These are phyloP conservation scores for Pseudocercospora fijiensis DNA, from an alignment of 2,329 filamentous ascomycete genomes.

Conservation along the genomic window DNA sequence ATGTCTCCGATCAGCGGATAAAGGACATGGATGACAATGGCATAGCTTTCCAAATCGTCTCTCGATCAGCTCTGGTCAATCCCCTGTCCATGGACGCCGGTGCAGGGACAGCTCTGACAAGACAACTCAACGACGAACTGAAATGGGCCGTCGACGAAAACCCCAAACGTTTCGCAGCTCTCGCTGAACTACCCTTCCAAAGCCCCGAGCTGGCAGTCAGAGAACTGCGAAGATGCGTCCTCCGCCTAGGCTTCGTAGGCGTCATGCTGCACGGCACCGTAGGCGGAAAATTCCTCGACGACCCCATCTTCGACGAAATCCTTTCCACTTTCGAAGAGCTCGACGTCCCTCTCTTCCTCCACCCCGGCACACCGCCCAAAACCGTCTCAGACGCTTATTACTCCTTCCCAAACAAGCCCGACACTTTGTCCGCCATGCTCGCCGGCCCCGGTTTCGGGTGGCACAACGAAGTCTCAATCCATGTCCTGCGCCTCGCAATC, in stretches of 20 bases:
- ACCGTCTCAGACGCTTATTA: constrained; percentile 1
- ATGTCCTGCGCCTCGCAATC: constrained; percentile 4
- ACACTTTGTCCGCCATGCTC: constrained; percentile 4
- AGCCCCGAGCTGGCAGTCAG: background rate
- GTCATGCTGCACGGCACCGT: constrained; percentile 1
- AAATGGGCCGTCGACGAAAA: constrained; percentile 1
- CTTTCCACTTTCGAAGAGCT: constrained; percentile 2
- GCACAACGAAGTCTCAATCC: constrained; percentile 10
- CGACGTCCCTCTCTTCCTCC: constrained; percentile 9
- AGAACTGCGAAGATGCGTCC: background rate
- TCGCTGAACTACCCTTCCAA: constrained; percentile 3
- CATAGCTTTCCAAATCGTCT: constrained; percentile 2
- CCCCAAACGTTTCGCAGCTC: background rate
- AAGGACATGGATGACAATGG: constrained; percentile 8
- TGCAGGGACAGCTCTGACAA: background rate
- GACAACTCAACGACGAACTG: constrained; percentile 3
- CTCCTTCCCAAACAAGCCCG: background rate
- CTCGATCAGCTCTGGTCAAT: background rate
- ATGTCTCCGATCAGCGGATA: constrained; percentile 4
- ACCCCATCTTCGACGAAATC: constrained; percentile 1
- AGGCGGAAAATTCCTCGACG: constrained; percentile 8
- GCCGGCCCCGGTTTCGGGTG: constrained; percentile 6
- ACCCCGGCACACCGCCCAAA: background rate
- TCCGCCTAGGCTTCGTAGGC: background rate
- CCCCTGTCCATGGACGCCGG: background rate